A percentile compares a stretch with the other conserved stretches of the same genome.
phyloP scores from a whole-genome alignment of 192 early-diverging fungal species.

The Coemansia sp. region DNA sequence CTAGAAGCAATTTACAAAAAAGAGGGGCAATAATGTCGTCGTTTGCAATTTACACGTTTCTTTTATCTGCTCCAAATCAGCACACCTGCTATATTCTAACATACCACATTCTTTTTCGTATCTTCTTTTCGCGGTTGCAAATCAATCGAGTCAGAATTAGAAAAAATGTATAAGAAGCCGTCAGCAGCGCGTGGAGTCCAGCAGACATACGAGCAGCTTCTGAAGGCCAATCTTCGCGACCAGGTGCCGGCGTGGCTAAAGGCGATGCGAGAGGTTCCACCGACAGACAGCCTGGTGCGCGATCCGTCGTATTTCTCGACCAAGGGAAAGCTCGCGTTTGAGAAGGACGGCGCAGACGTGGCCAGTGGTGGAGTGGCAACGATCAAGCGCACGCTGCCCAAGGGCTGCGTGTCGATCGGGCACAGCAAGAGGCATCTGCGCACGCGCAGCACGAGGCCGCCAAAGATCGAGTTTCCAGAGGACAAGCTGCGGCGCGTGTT shows the following conservation, averaged over 20 bases:
- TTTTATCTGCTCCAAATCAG: background rate
- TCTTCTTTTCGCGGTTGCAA: background rate
- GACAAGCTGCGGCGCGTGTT: conserved; percentile 82
- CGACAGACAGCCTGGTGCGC: conserved; percentile 49
- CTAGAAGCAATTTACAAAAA: conserved; percentile 16
- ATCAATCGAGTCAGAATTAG: background rate
- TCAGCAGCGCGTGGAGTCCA: conserved; percentile 33
- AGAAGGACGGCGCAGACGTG: conserved; percentile 3
- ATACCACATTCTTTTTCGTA: background rate
- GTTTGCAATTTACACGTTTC: background rate
- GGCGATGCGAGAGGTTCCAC: conserved; percentile 45
- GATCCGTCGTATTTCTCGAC: conserved; percentile 49
- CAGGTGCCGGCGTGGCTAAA: conserved; percentile 48
- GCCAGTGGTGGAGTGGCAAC: background rate
- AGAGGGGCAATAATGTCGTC: conserved; percentile 23
- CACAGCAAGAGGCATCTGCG: conserved; percentile 60
- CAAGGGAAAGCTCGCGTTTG: conserved; percentile 34
- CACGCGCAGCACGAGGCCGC: conserved; percentile 60
- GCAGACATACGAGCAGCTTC: conserved; percentile 39
- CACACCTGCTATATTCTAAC: too few species aligned
- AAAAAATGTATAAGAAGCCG: conserved; percentile 43
- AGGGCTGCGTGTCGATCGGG: conserved; percentile 30
- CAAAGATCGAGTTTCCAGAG: conserved; percentile 81
- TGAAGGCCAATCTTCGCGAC: conserved; percentile 36
- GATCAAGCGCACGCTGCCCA: conserved; percentile 32